phyloP scores from a whole-genome alignment of 108 stramenopile species.

The Skeletonema menzelii region DNA sequence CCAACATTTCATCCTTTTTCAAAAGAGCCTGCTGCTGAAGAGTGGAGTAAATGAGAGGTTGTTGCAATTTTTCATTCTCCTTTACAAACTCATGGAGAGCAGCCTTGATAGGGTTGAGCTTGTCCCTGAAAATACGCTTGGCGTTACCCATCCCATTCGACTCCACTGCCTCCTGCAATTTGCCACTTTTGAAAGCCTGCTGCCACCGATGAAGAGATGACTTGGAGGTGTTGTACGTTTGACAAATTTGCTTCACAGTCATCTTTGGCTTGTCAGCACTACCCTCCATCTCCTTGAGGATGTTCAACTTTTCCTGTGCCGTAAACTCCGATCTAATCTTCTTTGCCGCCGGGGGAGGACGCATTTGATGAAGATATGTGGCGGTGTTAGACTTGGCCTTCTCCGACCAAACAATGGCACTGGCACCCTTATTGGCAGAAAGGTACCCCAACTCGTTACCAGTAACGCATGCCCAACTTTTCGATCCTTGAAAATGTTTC shows the following conservation, averaged over 20 bases:
- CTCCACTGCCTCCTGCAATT: slow-evolving; percentile 1
- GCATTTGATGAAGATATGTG: not conserved
- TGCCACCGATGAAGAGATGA: slow-evolving; percentile 8
- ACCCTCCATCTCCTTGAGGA: slow-evolving; percentile 4
- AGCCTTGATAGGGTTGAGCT: not conserved
- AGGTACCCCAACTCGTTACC: slow-evolving; percentile 7
- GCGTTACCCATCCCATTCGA: not conserved
- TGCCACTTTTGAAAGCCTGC: not conserved
- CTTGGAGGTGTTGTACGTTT: slow-evolving; percentile 10
- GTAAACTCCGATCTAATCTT: slow-evolving; percentile 3
- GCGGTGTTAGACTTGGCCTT: not conserved
- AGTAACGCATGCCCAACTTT: slow-evolving; percentile 8
- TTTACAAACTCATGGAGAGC: slow-evolving; percentile 1
- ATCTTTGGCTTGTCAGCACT: not conserved
- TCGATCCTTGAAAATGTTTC: slow-evolving; percentile 1
- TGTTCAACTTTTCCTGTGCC: slow-evolving; percentile 3
- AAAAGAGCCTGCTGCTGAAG: not conserved
- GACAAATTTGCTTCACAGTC: not conserved
- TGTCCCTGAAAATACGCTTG: slow-evolving; percentile 1
- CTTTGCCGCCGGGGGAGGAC: not conserved
- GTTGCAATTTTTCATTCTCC: not conserved
- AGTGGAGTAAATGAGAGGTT: not conserved
- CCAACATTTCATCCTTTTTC: slow-evolving; percentile 1
- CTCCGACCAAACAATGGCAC: not conserved
- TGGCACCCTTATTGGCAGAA: not conserved